Base-by-base conservation (phyloP, 2,329 filamentous ascomycete genomes). In the Lecanicillium sp. region DNA sequence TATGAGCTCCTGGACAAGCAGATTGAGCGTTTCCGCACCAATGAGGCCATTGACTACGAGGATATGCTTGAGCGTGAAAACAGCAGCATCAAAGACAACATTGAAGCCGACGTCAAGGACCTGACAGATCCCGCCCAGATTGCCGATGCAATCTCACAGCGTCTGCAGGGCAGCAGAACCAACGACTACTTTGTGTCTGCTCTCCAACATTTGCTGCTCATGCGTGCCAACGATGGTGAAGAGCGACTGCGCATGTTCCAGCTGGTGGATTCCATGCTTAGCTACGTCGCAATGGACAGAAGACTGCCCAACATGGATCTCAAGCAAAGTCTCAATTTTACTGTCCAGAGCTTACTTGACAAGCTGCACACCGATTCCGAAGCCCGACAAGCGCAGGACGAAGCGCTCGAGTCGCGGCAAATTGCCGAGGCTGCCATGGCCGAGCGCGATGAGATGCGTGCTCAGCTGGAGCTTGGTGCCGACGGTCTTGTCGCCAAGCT, bases 1-100 rank as follows among this genome's bases (percentile, higher is more conserved):
- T 98, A 97, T 70, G 93, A 98, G 59, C 81, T 94, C 59, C 93
- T 98, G 57, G 91, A 97, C 75, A 97, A 96, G 75, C 93, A 98
- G 71, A 86, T 97, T 60, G 91, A 96, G 65, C 83, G 84, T 46
- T 98, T 93, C 73, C 83, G 88, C 50, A 84, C 86, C 54, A 96
- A 97, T 63, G 91, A 97, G 68, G 90, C 89, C 47, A 95, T 97
- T 64, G 93, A 98, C 71, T 97, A 97, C 64, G 93, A 98, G 70
- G 93, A 97, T 65, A 85, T 96, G 67, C 80, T 97, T 39, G 91
- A 97, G 67, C 79, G 84, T 53, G 93, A 97, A 68, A 87, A 85
- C 58, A 91, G 82, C 63, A 95, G 88, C 64, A 87, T 94, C 67
- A 87, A 93, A 63, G 91, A 96, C 62, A 87, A 81, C 58, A 74